Evolutionary conservation across 2,329 filamentous ascomycete genomes (phyloP).

Genomic region (Fusarium siculi): DNA sequence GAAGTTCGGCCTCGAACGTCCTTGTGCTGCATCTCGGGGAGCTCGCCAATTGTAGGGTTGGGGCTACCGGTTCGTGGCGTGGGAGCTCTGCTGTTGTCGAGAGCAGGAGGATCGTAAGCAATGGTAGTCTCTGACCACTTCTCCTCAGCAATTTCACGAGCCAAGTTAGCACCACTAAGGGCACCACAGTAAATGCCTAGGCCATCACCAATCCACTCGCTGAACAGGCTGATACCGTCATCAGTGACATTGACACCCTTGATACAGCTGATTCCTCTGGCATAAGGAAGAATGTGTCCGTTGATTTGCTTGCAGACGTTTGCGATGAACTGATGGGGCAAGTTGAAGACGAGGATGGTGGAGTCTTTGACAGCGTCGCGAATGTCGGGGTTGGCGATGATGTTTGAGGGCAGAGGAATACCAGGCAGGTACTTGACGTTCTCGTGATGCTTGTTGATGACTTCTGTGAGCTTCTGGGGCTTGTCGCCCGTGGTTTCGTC

Average conservation of each 20-base stretch:
- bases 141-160: slow-evolving; percentile 91
- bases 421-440: slow-evolving; percentile 98
- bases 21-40: slow-evolving; percentile 71
- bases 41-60: slow-evolving; percentile 61
- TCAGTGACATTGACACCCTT: slow-evolving; percentile 96
- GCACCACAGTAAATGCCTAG: slow-evolving; percentile 97
- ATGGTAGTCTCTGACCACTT: slow-evolving; percentile 98
- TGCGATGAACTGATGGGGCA: slow-evolving; percentile 95
- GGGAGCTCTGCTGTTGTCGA: slow-evolving; percentile 81
- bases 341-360: slow-evolving; percentile 93
- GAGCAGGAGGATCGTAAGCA: slow-evolving; percentile 90
- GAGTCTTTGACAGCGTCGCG: slow-evolving; percentile 83
- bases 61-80: slow-evolving; percentile 61
- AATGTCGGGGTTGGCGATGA: slow-evolving; percentile 85
- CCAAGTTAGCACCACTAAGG: slow-evolving; percentile 95
- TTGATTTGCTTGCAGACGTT: slow-evolving; percentile 85
- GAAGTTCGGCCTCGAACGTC: slow-evolving; percentile 75
- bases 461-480: slow-evolving; percentile 84
- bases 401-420: slow-evolving; percentile 83
- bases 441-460: slow-evolving; percentile 95
- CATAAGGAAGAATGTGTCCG: slow-evolving; percentile 90
- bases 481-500: slow-evolving; percentile 69
- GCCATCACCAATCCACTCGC: slow-evolving; percentile 90
- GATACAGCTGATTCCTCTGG: slow-evolving; percentile 95
- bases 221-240: slow-evolving; percentile 88